Conservation (phyloP, 805 yeast species). For the Candida suzukii region DNA sequence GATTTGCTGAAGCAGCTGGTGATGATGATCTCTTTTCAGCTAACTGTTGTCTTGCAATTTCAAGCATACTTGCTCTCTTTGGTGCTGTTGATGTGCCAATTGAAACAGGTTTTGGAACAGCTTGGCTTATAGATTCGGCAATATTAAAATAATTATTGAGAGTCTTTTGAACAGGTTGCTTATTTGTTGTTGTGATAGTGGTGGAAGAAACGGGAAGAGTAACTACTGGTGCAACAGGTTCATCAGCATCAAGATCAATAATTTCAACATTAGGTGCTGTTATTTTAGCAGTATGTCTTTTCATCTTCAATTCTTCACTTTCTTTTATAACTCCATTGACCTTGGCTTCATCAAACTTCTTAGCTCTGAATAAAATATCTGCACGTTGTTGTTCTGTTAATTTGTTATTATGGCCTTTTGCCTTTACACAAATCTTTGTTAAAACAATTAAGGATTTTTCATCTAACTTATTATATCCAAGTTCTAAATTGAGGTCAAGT, state of each 20-base stretch:
- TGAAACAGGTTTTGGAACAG: background rate
- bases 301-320: constrained; percentile 26
- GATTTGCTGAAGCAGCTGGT: constrained; percentile 2
- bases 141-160: background rate
- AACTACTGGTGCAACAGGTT: background rate
- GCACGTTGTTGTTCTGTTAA: constrained; percentile 59
- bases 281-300: background rate
- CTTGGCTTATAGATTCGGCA: background rate
- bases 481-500: constrained; percentile 54
- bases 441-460: constrained; percentile 46
- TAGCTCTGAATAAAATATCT: constrained; percentile 56
- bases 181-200: background rate
- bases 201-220: background rate
- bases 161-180: background rate
- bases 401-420: constrained; percentile 63
- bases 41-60: constrained; percentile 19
- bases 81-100: no score
- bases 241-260: constrained; percentile 4
- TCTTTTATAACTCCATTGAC: constrained; percentile 47
- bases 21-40: constrained; percentile 15
- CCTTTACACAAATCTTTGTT: constrained; percentile 57
- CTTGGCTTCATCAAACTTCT: constrained; percentile 42
- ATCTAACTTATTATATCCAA: constrained; percentile 40
- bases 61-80: constrained; percentile 19
- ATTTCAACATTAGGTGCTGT: constrained; percentile 1